These are phyloP conservation scores for Yamadazyma diddensiae DNA, from an alignment of 1,139 yeast species.

Conservation along the genomic window DNA sequence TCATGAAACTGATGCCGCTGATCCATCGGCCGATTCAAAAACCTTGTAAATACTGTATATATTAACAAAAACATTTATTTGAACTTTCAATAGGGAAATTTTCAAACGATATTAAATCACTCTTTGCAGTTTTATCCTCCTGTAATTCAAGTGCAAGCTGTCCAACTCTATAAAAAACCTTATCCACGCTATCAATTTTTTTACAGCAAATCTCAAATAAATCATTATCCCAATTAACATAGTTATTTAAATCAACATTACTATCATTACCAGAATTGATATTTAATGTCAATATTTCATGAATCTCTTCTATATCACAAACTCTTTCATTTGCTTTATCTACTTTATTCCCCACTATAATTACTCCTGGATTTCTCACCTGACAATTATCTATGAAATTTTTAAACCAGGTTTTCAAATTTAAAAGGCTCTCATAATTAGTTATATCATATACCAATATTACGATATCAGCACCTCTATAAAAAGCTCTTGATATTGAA, in stretches of 20 bases:
- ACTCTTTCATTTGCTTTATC: slow-evolving; percentile 41
- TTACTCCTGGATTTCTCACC: slow-evolving; percentile 46
- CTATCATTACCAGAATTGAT: slow-evolving; percentile 6
- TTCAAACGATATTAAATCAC: slow-evolving; percentile 36
- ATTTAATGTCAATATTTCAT: slow-evolving; percentile 34
- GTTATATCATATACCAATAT: slow-evolving; percentile 57
- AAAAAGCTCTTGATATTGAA: slow-evolving; percentile 56
- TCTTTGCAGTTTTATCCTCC: slow-evolving; percentile 2
- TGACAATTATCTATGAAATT: slow-evolving; percentile 51
- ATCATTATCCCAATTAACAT: slow-evolving; percentile 37
- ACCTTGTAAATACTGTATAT: slow-evolving; percentile 8
- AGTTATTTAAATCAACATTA: slow-evolving; percentile 28
- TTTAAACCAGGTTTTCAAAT: slow-evolving; percentile 51
- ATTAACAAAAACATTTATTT: slow-evolving; percentile 5
- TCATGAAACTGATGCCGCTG: neutral
- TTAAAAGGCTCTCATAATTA: slow-evolving; percentile 51
- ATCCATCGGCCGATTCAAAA: neutral
- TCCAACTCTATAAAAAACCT: slow-evolving; percentile 44
- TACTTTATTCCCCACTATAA: slow-evolving; percentile 55
- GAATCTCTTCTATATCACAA: slow-evolving; percentile 41
- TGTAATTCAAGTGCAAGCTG: slow-evolving; percentile 30
- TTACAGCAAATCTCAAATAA: slow-evolving; percentile 47
- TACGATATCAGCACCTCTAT: slow-evolving; percentile 60
- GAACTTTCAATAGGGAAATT: slow-evolving; percentile 28
- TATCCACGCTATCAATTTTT: slow-evolving; percentile 32